phyloP scores from a whole-genome alignment of 2,329 filamentous ascomycete species.

The Talaromyces sp. region DNA sequence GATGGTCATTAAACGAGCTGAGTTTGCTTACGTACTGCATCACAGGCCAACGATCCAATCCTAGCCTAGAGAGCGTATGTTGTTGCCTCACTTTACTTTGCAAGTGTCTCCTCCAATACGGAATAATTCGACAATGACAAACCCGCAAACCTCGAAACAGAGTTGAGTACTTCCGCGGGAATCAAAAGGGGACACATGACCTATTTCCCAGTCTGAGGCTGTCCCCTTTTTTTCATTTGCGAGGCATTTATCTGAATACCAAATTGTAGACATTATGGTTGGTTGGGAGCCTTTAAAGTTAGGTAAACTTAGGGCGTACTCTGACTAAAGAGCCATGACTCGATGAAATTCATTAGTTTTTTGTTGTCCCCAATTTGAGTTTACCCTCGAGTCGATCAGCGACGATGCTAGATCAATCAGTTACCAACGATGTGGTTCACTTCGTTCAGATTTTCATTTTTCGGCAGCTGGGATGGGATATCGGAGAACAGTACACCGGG shows the following conservation, averaged over 20 bases:
- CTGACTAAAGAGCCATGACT: not conserved
- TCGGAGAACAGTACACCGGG: conserved; percentile 3
- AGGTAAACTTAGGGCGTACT: not conserved
- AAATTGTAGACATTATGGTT: not conserved
- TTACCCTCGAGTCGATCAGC: not conserved
- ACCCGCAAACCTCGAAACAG: not conserved
- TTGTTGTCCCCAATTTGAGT: not conserved
- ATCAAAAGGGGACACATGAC: not conserved
- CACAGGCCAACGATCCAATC: not conserved
- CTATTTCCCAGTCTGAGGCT: not conserved
- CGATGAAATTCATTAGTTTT: not conserved
- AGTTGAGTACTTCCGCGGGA: not conserved
- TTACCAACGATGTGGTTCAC: conserved; percentile 1
- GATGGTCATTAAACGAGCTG: not conserved
- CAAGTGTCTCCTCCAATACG: not conserved
- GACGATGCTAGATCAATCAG: not conserved
- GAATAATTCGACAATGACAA: not conserved
- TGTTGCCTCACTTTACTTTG: not conserved
- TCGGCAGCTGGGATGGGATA: not conserved
- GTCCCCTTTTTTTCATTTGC: not conserved
- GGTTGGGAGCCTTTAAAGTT: not conserved
- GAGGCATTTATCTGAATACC: not conserved
- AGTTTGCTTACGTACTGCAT: not conserved
- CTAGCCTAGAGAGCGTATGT: not conserved
- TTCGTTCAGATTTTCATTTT: not conserved